These are phyloP conservation scores for Tuber aestivum DNA, from an alignment of 495 filamentous ascomycete genomes.

Conservation along the genomic window DNA sequence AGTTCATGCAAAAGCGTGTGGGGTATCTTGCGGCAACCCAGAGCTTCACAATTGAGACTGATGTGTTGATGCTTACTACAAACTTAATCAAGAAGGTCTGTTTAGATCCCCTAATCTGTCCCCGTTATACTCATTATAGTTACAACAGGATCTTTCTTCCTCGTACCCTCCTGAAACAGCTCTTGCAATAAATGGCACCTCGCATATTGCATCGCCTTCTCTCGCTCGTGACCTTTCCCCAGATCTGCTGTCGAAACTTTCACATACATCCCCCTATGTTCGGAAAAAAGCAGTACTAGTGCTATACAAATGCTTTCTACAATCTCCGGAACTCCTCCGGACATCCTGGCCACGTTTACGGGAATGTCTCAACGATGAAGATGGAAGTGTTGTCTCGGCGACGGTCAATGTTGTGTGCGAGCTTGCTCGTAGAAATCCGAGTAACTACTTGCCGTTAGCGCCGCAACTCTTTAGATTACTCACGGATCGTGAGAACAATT, in stretches of 20 bases:
- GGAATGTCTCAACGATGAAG: conserved; percentile 85
- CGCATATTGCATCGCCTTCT: conserved; percentile 85
- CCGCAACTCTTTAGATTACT: conserved; percentile 86
- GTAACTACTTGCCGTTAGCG: conserved; percentile 87
- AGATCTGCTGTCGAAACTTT: conserved; percentile 78
- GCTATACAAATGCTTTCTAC: conserved; percentile 81
- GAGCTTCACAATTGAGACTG: conserved; percentile 90
- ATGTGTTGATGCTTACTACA: conserved; percentile 95
- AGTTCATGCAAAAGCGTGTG: conserved; percentile 89
- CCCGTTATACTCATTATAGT: conserved; percentile 11
- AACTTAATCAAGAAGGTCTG: conserved; percentile 90
- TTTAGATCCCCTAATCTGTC: background rate
- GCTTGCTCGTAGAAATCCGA: conserved; percentile 84
- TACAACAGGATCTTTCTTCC: conserved; percentile 67
- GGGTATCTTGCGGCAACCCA: conserved; percentile 96
- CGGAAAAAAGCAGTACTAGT: conserved; percentile 94
- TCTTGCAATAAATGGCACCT: conserved; percentile 77
- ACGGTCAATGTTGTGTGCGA: conserved; percentile 97
- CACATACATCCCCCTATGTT: conserved; percentile 72
- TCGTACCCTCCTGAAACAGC: conserved; percentile 67
- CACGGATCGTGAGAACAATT: conserved; percentile 92
- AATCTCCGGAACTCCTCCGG: conserved; percentile 88
- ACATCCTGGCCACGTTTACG: conserved; percentile 95
- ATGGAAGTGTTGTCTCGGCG: conserved; percentile 88
- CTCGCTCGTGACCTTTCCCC: conserved; percentile 80